Conservation (phyloP, 2,329 filamentous ascomycete genomes). For the Aspergillus sp. region DNA sequence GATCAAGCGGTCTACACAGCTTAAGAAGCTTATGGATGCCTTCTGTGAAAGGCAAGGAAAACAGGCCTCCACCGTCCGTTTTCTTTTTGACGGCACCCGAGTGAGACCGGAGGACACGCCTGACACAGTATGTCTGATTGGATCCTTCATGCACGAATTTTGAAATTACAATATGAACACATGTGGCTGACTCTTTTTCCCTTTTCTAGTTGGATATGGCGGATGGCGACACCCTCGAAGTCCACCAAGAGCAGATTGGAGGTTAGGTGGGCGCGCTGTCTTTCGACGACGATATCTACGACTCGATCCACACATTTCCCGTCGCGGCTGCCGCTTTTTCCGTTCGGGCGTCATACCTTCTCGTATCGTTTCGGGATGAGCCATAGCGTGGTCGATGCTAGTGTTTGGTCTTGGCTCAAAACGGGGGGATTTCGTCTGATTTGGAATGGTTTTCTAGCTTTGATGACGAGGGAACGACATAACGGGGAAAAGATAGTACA, state of each 20-base stretch:
- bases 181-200: background rate
- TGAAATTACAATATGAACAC: background rate
- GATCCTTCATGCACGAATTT: background rate
- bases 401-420: background rate
- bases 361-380: background rate
- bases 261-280: slow-evolving; percentile 45
- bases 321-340: background rate
- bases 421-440: background rate
- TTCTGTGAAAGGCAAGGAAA: slow-evolving; percentile 98
- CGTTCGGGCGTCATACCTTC: background rate
- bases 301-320: background rate
- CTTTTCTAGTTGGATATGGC: slow-evolving; percentile 81
- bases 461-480: background rate
- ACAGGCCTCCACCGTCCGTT: slow-evolving; percentile 77
- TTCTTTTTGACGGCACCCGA: slow-evolving; percentile 92
- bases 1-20: slow-evolving; percentile 93
- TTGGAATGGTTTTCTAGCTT: background rate
- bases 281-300: background rate
- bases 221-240: slow-evolving; percentile 93
- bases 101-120: slow-evolving; percentile 88
- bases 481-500: background rate
- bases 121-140: slow-evolving; percentile 69
- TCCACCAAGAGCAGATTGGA: slow-evolving; percentile 97
- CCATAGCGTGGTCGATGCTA: background rate
- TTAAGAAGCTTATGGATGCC: slow-evolving; percentile 97